Conservation (phyloP, 2,329 filamentous ascomycete species). For the Pseudogymnoascus sp. region DNA sequence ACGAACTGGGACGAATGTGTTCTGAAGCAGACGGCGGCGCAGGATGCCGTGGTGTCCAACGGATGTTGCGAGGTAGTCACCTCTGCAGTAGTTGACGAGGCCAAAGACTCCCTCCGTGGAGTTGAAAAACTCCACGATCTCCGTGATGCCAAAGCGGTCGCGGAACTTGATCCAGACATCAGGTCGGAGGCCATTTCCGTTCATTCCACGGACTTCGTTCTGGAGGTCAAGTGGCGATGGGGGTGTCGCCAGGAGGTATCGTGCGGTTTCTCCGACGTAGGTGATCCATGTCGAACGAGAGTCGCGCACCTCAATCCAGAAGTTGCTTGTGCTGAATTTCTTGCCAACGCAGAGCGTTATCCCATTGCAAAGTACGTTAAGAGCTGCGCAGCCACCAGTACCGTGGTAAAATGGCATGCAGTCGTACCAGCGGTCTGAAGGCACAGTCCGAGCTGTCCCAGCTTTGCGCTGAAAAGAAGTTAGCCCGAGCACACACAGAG, state of each 20-base stretch:
- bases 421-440: slow-evolving; percentile 58
- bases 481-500: neutral
- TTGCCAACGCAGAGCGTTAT: slow-evolving; percentile 54
- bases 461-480: slow-evolving; percentile 13
- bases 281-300: slow-evolving; percentile 62
- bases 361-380: slow-evolving; percentile 29
- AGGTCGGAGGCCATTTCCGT: slow-evolving; percentile 59
- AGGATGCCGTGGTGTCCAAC: slow-evolving; percentile 67
- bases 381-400: slow-evolving; percentile 43
- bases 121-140: slow-evolving; percentile 68
- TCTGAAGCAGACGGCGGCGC: slow-evolving; percentile 41
- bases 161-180: slow-evolving; percentile 60
- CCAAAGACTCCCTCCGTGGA: slow-evolving; percentile 64
- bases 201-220: slow-evolving; percentile 52
- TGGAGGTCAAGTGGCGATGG: slow-evolving; percentile 51
- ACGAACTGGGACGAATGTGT: slow-evolving; percentile 56
- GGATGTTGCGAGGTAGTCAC: slow-evolving; percentile 53
- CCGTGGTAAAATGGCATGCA: slow-evolving; percentile 75
- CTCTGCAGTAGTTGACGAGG: slow-evolving; percentile 50
- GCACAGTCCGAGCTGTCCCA: slow-evolving; percentile 19
- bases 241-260: slow-evolving; percentile 63
- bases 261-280: slow-evolving; percentile 70
- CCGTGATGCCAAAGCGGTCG: slow-evolving; percentile 53
- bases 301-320: slow-evolving; percentile 65
- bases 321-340: slow-evolving; percentile 59